phyloP scores from a whole-genome alignment of 2,329 filamentous ascomycete genomes.

The Monosporascus sp. region DNA sequence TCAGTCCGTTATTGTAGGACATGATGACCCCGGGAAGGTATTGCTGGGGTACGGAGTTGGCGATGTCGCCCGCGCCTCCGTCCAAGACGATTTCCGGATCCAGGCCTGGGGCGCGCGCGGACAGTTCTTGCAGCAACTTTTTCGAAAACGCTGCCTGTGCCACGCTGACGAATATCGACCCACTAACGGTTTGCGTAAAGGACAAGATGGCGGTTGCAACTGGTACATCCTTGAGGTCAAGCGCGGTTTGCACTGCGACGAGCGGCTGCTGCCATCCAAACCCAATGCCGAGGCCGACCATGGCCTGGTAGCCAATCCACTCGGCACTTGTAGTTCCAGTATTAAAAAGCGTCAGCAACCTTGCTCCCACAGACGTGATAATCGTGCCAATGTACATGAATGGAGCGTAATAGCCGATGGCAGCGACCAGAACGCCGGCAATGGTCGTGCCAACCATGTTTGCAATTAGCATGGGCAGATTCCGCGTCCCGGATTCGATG shows the following conservation, averaged over 20 bases:
- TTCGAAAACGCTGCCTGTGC: slow-evolving; percentile 66
- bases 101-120: slow-evolving; percentile 38
- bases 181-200: slow-evolving; percentile 63
- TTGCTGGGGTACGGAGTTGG: no score
- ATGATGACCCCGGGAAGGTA: no score
- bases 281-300: slow-evolving; percentile 50
- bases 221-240: slow-evolving; percentile 43
- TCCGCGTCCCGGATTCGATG: slow-evolving; percentile 50
- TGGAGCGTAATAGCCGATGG: slow-evolving; percentile 40
- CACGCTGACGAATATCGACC: slow-evolving; percentile 60
- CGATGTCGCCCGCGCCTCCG: slow-evolving; percentile 47
- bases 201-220: slow-evolving; percentile 47
- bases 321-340: slow-evolving; percentile 39
- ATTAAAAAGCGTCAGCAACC: slow-evolving; percentile 50
- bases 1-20: no score
- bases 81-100: slow-evolving; percentile 45
- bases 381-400: slow-evolving; percentile 35
- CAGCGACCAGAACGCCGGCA: slow-evolving; percentile 31
- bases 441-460: slow-evolving; percentile 43
- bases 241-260: slow-evolving; percentile 47
- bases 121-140: slow-evolving; percentile 50
- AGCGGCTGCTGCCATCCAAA: slow-evolving; percentile 44
- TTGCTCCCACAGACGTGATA: slow-evolving; percentile 40
- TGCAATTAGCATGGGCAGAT: slow-evolving; percentile 49
- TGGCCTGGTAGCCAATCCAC: slow-evolving; percentile 57